Base-by-base conservation (phyloP, 2,329 filamentous ascomycete genomes). In the Cladophialophora immunda region DNA sequence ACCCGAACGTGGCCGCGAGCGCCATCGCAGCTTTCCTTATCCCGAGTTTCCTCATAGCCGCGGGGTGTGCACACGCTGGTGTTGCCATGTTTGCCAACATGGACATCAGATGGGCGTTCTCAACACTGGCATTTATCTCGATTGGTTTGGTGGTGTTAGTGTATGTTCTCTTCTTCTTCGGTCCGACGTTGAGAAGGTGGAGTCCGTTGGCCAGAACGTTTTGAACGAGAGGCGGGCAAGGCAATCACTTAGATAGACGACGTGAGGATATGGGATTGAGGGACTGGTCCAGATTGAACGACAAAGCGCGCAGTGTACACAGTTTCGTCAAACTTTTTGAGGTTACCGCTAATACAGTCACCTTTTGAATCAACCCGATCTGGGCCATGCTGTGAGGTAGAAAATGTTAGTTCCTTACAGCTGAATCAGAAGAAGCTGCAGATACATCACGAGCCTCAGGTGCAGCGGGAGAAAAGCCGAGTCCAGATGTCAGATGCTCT, bases 1-100 rank as follows among this genome's bases (percentile, higher is more conserved):
- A 82, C 58, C 78, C 79, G 32, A 80, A 79, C 67, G 76, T 81
- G 8, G 80, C 79, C 17, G 80, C 73, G 4, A 79, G 76, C 22
- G 79, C 79, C 7, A 78, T 82, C 47, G 79, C 80, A 1, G 79
- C 80, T 1, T 81, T 81, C 73, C 71, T 81, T 56, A 81, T 82
- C 62, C 80, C 80, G 0, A 79, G 76, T n/a, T 81, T 81, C 58
- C 58, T 80, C 25, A 76, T 82, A 56, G 79, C 80, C 4, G 79
- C 80, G 19, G 78, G 67, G 34, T 76, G 77, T 32, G 79, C 78
- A 7, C 80, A 82, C 74, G 74, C 79, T 45, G 79, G 79, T 73
- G 72, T 79, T 58, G 73, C 77, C 25, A 78, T 79, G 76, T 78
- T 79, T 65, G 74, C 73, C 1, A 78, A 79, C 38, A 73, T 82